A percentile compares a stretch with the other conserved stretches of the same genome.
Conservation (phyloP, 1,284 basidiomycete species). For the Tilletia indica region DNA sequence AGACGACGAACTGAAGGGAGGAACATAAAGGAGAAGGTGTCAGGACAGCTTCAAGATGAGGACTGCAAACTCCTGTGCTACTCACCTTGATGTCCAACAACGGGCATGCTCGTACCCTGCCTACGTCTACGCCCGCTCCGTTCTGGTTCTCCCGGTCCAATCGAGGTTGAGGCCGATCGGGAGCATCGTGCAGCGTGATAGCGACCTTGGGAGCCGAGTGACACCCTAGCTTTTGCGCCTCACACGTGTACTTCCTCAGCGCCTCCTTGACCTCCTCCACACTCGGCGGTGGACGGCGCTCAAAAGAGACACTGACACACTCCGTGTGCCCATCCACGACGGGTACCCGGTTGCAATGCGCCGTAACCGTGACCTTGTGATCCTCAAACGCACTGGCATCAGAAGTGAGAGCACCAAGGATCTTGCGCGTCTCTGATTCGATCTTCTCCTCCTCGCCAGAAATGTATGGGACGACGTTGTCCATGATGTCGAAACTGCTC, state of each 20-base stretch:
- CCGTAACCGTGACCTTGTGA: constrained; percentile 81
- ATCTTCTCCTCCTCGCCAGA: constrained; percentile 85
- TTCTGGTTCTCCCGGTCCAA: constrained; percentile 86
- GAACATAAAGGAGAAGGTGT: constrained; percentile 4
- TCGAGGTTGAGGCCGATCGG: constrained; percentile 89
- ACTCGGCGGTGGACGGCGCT: constrained; percentile 74
- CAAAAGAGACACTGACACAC: constrained; percentile 82
- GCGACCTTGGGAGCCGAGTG: constrained; percentile 82
- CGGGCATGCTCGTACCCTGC: constrained; percentile 81
- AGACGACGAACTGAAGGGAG: constrained; percentile 71
- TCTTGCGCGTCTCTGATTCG: constrained; percentile 97
- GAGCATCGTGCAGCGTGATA: constrained; percentile 88
- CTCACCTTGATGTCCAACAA: constrained; percentile 69
- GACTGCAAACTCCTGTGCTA: neutral
- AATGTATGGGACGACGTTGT: constrained; percentile 96
- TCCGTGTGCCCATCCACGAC: constrained; percentile 90
- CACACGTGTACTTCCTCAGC: constrained; percentile 71
- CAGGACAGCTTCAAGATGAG: constrained; percentile 1
- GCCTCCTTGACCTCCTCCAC: constrained; percentile 84
- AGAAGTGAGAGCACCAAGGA: constrained; percentile 67
- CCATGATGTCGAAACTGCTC: constrained; percentile 83
- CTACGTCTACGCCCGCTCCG: constrained; percentile 88
- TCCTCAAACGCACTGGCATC: constrained; percentile 68
- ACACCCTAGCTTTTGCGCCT: constrained; percentile 75
- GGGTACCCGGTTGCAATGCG: constrained; percentile 86